These are phyloP conservation scores for Xerocomellus amylosporus DNA, from an alignment of 768 basidiomycete genomes.

Conservation along the genomic window DNA sequence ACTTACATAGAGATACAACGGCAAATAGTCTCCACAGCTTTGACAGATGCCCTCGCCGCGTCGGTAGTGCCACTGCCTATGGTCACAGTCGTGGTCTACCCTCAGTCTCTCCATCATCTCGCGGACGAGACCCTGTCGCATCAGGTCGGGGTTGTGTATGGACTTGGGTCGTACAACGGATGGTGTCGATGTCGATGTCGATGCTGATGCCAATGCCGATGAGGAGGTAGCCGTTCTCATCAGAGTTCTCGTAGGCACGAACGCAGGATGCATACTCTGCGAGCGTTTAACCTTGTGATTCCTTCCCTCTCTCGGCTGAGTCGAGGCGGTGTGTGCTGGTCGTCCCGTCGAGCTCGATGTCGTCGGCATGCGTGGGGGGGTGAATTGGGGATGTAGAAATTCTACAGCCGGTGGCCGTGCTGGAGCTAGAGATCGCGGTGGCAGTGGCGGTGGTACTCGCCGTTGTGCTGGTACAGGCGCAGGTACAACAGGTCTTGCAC, in stretches of 20 bases:
- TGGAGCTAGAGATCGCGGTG: background rate
- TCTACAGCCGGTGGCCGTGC: background rate
- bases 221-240: background rate
- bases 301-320: background rate
- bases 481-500: background rate
- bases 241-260: background rate
- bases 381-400: background rate
- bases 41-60: constrained; percentile 46
- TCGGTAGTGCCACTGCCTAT: constrained; percentile 44
- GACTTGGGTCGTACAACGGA: constrained; percentile 1
- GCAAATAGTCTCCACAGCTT: constrained; percentile 41
- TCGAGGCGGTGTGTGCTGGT: background rate
- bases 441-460: background rate
- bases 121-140: constrained; percentile 24
- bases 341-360: background rate
- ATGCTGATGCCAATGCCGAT: background rate
- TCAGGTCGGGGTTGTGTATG: background rate
- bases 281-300: background rate
- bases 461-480: background rate
- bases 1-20: constrained; percentile 50
- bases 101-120: constrained; percentile 41
- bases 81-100: constrained; percentile 52
- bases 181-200: background rate
- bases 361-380: constrained; percentile 1
- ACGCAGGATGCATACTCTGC: background rate